Evolutionary conservation across 352 stramenopile genomes (phyloP).

Genomic region (Phytophthora megakarya): DNA sequence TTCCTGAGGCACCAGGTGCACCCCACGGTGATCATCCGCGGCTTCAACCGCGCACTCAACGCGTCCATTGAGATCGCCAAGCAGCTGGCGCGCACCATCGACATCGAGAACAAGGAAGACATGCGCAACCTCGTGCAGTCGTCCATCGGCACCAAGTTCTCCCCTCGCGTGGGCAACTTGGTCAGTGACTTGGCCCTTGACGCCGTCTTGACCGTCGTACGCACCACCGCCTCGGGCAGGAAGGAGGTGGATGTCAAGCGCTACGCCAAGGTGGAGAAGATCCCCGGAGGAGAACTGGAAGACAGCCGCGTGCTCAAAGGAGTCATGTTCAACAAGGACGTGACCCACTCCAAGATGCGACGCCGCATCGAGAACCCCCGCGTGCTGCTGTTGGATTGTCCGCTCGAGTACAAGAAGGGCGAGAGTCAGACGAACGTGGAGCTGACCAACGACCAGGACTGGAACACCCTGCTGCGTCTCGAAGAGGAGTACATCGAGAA

Average conservation of each 20-base stretch:
- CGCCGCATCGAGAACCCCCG: conserved; percentile 98
- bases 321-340: conserved; percentile 99
- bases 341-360: conserved; percentile 99
- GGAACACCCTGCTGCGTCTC: conserved; percentile 98
- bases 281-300: conserved; percentile 95
- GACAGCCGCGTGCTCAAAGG: conserved; percentile 96
- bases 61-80: conserved; percentile 94
- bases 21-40: conserved; percentile 97
- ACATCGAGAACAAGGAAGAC: conserved; percentile 94
- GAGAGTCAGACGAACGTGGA: conserved; percentile 98
- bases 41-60: conserved; percentile 91
- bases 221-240: conserved; percentile 79
- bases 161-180: conserved; percentile 94
- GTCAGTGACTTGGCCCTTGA: conserved; percentile 98
- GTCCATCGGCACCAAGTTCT: conserved; percentile 99
- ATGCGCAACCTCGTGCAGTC: conserved; percentile 97
- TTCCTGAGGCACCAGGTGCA: conserved; percentile 98
- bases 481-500: conserved; percentile 99
- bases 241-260: conserved; percentile 99
- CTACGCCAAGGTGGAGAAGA: conserved; percentile 99
- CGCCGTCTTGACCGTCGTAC: conserved; percentile 95
- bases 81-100: conserved; percentile 91
- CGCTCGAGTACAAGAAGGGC: conserved; percentile 99
- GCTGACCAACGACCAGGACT: conserved; percentile 98
- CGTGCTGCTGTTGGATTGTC: conserved; percentile 98